Conservation (phyloP, 2,329 filamentous ascomycete species). For the Xylaria sp. region DNA sequence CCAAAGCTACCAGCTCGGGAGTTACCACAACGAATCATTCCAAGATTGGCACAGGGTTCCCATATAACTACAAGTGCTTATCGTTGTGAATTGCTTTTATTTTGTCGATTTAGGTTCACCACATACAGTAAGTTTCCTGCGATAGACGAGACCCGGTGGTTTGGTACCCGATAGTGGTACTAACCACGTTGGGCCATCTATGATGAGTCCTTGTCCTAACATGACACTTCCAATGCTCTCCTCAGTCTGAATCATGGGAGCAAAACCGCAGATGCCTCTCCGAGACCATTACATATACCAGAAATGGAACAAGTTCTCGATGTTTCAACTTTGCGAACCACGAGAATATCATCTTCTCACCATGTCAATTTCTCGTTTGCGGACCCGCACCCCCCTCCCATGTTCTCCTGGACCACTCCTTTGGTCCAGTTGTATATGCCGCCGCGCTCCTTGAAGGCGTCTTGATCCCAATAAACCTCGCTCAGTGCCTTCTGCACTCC, state of each 20-base stretch:
- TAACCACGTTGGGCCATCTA: neutral
- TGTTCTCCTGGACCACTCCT: slow-evolving; percentile 6
- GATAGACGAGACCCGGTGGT: neutral
- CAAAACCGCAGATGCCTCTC: neutral
- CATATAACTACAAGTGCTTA: too few relatives aligned
- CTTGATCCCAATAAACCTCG: slow-evolving; percentile 53
- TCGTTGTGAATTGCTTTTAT: too few relatives aligned
- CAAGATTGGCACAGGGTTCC: too few relatives aligned
- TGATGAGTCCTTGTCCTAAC: neutral
- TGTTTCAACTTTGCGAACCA: neutral
- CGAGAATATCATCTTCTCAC: neutral
- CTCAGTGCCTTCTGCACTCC: slow-evolving; percentile 53
- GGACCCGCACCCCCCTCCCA: slow-evolving; percentile 20
- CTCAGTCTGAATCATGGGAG: too few relatives aligned
- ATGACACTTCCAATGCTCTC: too few relatives aligned
- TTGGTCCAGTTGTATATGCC: slow-evolving; percentile 57
- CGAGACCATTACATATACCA: neutral
- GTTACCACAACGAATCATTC: too few relatives aligned
- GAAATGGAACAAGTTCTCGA: neutral
- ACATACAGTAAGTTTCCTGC: too few relatives aligned
- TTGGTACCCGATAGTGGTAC: neutral
- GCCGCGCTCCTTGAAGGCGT: slow-evolving; percentile 50
- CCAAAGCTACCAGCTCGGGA: neutral
- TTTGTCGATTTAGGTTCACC: too few relatives aligned
- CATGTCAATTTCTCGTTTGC: neutral